phyloP scores from a whole-genome alignment of 2,329 filamentous ascomycete genomes.

The Claviceps capensis region DNA sequence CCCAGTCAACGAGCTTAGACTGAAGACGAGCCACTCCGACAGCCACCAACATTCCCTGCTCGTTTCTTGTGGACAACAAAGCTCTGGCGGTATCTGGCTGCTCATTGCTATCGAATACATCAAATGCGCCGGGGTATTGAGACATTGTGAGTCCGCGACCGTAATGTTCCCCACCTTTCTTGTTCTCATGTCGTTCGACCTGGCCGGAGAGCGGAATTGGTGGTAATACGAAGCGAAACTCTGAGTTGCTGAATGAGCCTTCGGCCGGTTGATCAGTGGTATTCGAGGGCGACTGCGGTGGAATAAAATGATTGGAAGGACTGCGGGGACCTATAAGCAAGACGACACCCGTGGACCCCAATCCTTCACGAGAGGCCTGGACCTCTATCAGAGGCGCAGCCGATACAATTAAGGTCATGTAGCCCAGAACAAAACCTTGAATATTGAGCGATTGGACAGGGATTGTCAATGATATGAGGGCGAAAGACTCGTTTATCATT shows the following conservation, averaged over 20 bases:
- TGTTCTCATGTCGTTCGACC: constrained; percentile 31
- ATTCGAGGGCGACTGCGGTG: constrained; percentile 31
- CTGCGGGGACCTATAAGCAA: constrained; percentile 57
- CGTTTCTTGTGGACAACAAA: constrained; percentile 56
- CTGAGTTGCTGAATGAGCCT: constrained; percentile 25
- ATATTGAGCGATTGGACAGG: constrained; percentile 54
- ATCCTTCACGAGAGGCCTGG: constrained; percentile 49
- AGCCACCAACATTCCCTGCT: constrained; percentile 54
- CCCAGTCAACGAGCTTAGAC: constrained; percentile 63
- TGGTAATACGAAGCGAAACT: constrained; percentile 48
- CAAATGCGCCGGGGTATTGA: constrained; percentile 47
- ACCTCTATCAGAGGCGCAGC: constrained; percentile 50
- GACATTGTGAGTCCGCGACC: constrained; percentile 42
- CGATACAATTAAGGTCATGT: constrained; percentile 68
- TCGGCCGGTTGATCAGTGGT: constrained; percentile 26
- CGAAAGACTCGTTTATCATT: constrained; percentile 56
- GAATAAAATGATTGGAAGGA: constrained; percentile 49
- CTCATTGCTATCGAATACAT: constrained; percentile 41
- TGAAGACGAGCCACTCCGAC: constrained; percentile 66
- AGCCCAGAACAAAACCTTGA: constrained; percentile 56
- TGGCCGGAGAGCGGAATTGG: constrained; percentile 28
- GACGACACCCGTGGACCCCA: constrained; percentile 56
- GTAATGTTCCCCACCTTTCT: constrained; percentile 23
- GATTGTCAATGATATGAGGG: constrained; percentile 67
- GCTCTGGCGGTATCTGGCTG: constrained; percentile 53